Evolutionary conservation across 139 green algal species (phyloP).

Genomic region (Chlamydomonas sphaeroides): DNA sequence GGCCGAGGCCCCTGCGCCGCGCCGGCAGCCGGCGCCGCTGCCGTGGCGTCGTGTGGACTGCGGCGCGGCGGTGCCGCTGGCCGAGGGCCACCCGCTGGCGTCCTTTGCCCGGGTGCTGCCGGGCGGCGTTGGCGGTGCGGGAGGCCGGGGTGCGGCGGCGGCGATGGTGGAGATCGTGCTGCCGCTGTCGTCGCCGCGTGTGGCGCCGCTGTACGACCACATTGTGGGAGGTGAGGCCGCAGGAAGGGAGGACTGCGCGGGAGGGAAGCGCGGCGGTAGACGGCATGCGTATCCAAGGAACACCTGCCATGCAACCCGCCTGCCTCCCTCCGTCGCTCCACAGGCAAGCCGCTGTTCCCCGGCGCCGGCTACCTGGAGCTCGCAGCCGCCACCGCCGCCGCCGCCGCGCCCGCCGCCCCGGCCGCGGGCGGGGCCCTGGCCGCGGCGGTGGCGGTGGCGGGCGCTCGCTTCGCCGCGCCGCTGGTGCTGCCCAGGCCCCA

Average conservation of each 20-base stretch:
- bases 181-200: slow-evolving; percentile 1
- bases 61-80: slow-evolving; percentile 46
- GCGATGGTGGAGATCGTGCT: slow-evolving; percentile 39
- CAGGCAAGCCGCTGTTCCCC: slow-evolving; percentile 47
- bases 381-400: slow-evolving; percentile 49
- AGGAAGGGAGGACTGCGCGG: too few relatives aligned
- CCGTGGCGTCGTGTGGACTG: too few relatives aligned
- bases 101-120: not conserved
- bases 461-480: slow-evolving; percentile 55
- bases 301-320: too few relatives aligned
- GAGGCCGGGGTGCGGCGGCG: not conserved
- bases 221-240: slow-evolving; percentile 41
- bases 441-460: not conserved
- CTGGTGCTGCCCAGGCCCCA: slow-evolving; percentile 49
- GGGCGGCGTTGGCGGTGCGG: not conserved
- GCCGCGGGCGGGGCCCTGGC: not conserved
- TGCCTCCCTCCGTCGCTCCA: too few relatives aligned
- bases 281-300: too few relatives aligned
- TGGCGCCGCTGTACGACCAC: slow-evolving; percentile 63
- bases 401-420: not conserved
- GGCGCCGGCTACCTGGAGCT: slow-evolving; percentile 69
- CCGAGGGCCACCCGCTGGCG: slow-evolving; percentile 67
- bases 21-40: too few relatives aligned
- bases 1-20: too few relatives aligned
- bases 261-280: too few relatives aligned